Evolutionary conservation across 495 filamentous ascomycete species (phyloP).

Genomic region (Podospora bellae-mahoneyi): DNA sequence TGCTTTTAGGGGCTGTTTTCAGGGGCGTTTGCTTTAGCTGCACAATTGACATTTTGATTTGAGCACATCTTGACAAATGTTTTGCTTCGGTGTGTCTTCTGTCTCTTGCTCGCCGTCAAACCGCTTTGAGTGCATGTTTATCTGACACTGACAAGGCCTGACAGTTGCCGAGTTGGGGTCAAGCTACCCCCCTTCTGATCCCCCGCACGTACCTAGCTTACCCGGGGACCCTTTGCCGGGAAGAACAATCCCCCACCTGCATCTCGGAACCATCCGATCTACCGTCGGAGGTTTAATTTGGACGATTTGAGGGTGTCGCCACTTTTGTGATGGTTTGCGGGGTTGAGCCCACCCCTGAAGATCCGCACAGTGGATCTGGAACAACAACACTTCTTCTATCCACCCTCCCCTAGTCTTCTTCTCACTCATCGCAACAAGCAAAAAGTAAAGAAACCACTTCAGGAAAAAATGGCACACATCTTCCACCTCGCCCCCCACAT

Average conservation of each 20-base stretch:
- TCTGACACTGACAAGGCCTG: no score
- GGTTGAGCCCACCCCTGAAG: background rate
- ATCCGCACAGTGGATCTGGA: background rate
- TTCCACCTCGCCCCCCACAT: slow-evolving; percentile 40
- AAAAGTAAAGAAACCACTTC: background rate
- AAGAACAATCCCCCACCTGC: background rate
- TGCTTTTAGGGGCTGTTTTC: background rate
- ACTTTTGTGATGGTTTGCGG: background rate
- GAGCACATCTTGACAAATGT: background rate
- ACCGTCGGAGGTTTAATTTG: slow-evolving; percentile 5
- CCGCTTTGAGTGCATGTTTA: no score
- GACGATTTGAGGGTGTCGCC: background rate
- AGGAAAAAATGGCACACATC: slow-evolving; percentile 42
- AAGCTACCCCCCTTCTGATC: slow-evolving; percentile 6
- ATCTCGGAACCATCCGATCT: slow-evolving; percentile 12
- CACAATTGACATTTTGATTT: background rate
- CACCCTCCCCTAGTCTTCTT: background rate
- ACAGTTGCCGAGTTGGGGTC: slow-evolving; percentile 25
- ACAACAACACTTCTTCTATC: background rate
- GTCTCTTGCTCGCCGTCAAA: no score
- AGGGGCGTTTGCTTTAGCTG: background rate
- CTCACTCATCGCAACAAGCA: background rate
- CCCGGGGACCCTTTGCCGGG: slow-evolving; percentile 7
- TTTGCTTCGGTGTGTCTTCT: background rate
- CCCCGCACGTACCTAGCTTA: slow-evolving; percentile 15